Conservation (phyloP, 2,329 filamentous ascomycete genomes). For the Taxawa tesnikishii region DNA sequence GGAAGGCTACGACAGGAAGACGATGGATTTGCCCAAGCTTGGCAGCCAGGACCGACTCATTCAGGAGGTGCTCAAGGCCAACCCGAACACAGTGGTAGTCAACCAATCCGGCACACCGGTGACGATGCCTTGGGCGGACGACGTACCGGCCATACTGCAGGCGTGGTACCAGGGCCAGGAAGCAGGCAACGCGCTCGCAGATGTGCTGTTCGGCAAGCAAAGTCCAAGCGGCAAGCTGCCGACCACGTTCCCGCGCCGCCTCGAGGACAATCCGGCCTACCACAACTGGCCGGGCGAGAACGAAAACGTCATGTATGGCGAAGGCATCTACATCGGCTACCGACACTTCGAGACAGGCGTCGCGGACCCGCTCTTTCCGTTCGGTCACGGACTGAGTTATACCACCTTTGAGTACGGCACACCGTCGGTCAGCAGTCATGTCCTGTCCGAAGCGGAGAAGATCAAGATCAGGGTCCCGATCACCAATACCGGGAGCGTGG, state of each 20-base stretch:
- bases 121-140: constrained; percentile 18
- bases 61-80: constrained; percentile 49
- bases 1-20: constrained; percentile 50
- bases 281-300: constrained; percentile 39
- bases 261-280: constrained; percentile 47
- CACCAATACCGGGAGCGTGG: not conserved
- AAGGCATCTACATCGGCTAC: constrained; percentile 77
- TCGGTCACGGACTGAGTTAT: constrained; percentile 73
- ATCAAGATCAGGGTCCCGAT: not conserved
- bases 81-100: constrained; percentile 59
- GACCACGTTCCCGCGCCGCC: constrained; percentile 63
- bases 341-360: constrained; percentile 64
- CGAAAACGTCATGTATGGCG: constrained; percentile 54
- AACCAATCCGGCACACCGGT: constrained; percentile 68
- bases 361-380: constrained; percentile 64
- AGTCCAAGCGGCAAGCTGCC: constrained; percentile 68
- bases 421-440: not conserved
- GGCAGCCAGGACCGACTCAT: constrained; percentile 56
- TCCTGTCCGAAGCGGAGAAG: not conserved
- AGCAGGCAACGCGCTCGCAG: constrained; percentile 63
- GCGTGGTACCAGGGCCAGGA: constrained; percentile 54
- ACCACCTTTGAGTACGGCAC: constrained; percentile 46
- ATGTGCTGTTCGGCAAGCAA: constrained; percentile 62
- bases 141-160: constrained; percentile 9
- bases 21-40: constrained; percentile 44